Conservation (phyloP, 1,284 basidiomycete genomes). For the Ceratorhiza oryzae-sativae region DNA sequence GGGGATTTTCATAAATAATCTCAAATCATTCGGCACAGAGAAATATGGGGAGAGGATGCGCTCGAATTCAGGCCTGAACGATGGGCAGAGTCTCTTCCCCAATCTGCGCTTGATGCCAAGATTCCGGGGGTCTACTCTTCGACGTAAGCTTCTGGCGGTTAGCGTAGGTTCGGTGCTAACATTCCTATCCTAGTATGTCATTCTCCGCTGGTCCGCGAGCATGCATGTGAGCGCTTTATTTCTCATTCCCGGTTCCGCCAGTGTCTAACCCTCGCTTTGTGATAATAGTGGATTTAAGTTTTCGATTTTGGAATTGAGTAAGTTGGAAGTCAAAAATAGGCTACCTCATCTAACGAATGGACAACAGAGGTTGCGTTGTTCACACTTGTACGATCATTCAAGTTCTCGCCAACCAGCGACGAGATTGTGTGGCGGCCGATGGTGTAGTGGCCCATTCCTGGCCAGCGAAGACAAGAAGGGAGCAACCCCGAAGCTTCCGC, state of each 20-base stretch:
- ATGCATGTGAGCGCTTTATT: conserved; percentile 8
- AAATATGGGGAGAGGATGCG: conserved; percentile 28
- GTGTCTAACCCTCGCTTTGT: not conserved
- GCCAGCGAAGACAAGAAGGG: not conserved
- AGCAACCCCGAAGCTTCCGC: not conserved
- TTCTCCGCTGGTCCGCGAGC: conserved; percentile 12
- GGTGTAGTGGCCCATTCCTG: conserved; percentile 15
- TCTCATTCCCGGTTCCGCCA: not conserved
- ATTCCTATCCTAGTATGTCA: conserved; percentile 30
- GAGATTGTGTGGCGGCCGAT: not conserved
- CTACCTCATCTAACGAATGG: not conserved
- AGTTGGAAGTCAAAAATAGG: not conserved
- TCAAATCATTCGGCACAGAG: not conserved
- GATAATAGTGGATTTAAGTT: conserved; percentile 27
- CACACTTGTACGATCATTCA: not conserved
- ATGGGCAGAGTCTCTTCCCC: not conserved
- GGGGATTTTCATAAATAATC: not conserved
- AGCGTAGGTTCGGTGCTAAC: not conserved
- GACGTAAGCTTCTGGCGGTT: not conserved
- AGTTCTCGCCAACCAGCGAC: not conserved
- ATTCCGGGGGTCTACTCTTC: conserved; percentile 20
- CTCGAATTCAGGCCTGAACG: not conserved
- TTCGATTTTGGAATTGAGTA: conserved; percentile 23
- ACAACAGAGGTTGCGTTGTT: not conserved
- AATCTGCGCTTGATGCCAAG: not conserved